phyloP scores from a whole-genome alignment of 495 filamentous ascomycete species.

The Parmelia sp. region DNA sequence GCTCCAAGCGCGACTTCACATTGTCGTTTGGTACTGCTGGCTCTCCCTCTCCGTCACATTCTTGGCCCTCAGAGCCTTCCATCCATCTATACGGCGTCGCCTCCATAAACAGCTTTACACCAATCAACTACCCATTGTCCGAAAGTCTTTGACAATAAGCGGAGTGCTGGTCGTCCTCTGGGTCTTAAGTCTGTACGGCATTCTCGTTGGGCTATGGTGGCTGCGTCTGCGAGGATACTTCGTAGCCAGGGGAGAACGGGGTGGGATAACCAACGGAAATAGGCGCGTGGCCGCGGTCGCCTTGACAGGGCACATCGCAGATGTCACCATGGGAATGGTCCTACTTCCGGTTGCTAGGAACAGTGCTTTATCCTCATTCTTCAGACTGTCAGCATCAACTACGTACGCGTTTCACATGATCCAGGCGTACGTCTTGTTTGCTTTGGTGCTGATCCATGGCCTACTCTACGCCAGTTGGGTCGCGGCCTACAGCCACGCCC shows the following conservation, averaged over 20 bases:
- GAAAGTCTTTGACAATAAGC: slow-evolving; percentile 26
- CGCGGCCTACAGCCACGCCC: slow-evolving; percentile 21
- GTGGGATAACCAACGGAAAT: slow-evolving; percentile 23
- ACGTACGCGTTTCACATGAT: slow-evolving; percentile 31
- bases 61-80: slow-evolving; percentile 30
- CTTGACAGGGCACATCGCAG: slow-evolving; percentile 29
- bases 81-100: slow-evolving; percentile 26
- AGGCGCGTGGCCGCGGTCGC: slow-evolving; percentile 29
- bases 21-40: slow-evolving; percentile 33
- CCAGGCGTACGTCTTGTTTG: slow-evolving; percentile 30
- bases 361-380: slow-evolving; percentile 33
- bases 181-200: slow-evolving; percentile 29
- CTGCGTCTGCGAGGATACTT: slow-evolving; percentile 28
- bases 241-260: slow-evolving; percentile 16
- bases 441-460: slow-evolving; percentile 28
- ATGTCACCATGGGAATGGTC: slow-evolving; percentile 34
- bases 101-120: slow-evolving; percentile 21
- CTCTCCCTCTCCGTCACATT: slow-evolving; percentile 29
- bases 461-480: slow-evolving; percentile 31
- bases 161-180: slow-evolving; percentile 27
- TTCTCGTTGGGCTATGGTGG: slow-evolving; percentile 32
- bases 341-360: slow-evolving; percentile 31
- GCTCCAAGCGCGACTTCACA: slow-evolving; percentile 32
- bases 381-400: slow-evolving; percentile 30
- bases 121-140: slow-evolving; percentile 27